These are phyloP conservation scores for Sclerotinia subarctica DNA, from an alignment of 2,329 filamentous ascomycete genomes.

Conservation along the genomic window DNA sequence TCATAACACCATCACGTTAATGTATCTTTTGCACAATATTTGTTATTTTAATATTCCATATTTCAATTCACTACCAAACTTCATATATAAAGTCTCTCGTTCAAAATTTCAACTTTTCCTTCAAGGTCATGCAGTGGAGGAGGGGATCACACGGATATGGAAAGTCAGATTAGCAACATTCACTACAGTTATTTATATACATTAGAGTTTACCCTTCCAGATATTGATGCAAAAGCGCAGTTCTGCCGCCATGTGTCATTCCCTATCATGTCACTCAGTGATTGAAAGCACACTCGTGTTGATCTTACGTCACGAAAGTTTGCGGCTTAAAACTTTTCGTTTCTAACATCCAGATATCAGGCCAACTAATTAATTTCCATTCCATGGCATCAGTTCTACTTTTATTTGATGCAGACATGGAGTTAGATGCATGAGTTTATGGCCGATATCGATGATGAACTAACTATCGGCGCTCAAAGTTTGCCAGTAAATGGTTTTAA, in stretches of 20 bases:
- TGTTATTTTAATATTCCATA: not conserved
- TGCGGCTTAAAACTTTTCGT: too few relatives aligned
- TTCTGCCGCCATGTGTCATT: not conserved
- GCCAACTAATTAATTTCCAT: too few relatives aligned
- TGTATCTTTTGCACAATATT: not conserved
- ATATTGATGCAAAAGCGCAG: not conserved
- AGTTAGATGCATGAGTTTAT: fast-evolving
- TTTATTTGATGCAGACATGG: too few relatives aligned
- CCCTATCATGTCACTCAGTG: not conserved
- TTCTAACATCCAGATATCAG: too few relatives aligned
- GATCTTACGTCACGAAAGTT: too few relatives aligned
- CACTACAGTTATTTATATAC: not conserved
- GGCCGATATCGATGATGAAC: not conserved
- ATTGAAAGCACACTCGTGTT: too few relatives aligned
- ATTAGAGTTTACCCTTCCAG: too few relatives aligned
- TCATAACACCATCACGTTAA: not conserved
- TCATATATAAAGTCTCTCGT: not conserved
- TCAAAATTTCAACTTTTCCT: not conserved
- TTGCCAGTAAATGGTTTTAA: not conserved
- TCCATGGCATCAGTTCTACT: too few relatives aligned
- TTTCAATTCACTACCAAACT: not conserved
- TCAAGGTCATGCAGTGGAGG: not conserved
- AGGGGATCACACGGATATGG: too few relatives aligned
- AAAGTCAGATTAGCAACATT: not conserved
- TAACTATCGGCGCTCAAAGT: not conserved